Percentiles rank a stretch among this genome's conserved stretches.
Conservation (phyloP, 768 basidiomycete genomes). For the Mycena floridula region DNA sequence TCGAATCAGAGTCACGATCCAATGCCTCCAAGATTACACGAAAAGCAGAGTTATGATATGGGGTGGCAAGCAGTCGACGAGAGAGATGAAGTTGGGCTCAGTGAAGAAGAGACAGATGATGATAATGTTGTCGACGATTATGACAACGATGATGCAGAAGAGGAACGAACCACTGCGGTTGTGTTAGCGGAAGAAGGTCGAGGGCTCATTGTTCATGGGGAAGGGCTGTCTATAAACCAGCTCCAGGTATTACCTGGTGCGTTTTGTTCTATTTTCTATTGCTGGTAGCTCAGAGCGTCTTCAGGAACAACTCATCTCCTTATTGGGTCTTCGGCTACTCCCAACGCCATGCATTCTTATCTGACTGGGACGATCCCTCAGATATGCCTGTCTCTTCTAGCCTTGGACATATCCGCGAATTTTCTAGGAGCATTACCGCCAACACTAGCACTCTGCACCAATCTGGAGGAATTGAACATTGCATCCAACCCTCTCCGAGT, state of each 20-base stretch:
- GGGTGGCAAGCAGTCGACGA: conserved; percentile 72
- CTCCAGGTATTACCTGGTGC: conserved; percentile 70
- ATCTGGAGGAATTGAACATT: conserved; percentile 90
- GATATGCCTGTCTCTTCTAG: conserved; percentile 74
- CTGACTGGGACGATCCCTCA: conserved; percentile 57
- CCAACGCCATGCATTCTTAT: conserved; percentile 72
- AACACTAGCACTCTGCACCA: conserved; percentile 70
- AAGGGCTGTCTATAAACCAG: conserved; percentile 51
- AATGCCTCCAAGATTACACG: conserved; percentile 42
- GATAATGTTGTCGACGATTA: conserved; percentile 40
- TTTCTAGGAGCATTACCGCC: conserved; percentile 80
- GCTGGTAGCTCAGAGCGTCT: conserved; percentile 2
- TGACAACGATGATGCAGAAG: conserved; percentile 42
- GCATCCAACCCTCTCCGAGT: conserved; percentile 86
- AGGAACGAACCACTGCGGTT: conserved; percentile 70
- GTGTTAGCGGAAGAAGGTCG: conserved; percentile 81
- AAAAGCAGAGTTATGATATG: conserved; percentile 72
- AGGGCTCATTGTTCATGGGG: conserved; percentile 74
- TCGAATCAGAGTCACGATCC: conserved; percentile 27
- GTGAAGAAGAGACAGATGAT: conserved; percentile 40
- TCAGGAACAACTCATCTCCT: conserved; percentile 92
- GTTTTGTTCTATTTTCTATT: conserved; percentile 16
- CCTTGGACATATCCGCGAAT: conserved; percentile 90
- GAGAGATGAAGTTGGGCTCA: conserved; percentile 54
- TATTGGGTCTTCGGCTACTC: conserved; percentile 73